Evolutionary conservation across 75 land plant species (phyloP).

Genomic region (Adiantum capillusveneris): DNA sequence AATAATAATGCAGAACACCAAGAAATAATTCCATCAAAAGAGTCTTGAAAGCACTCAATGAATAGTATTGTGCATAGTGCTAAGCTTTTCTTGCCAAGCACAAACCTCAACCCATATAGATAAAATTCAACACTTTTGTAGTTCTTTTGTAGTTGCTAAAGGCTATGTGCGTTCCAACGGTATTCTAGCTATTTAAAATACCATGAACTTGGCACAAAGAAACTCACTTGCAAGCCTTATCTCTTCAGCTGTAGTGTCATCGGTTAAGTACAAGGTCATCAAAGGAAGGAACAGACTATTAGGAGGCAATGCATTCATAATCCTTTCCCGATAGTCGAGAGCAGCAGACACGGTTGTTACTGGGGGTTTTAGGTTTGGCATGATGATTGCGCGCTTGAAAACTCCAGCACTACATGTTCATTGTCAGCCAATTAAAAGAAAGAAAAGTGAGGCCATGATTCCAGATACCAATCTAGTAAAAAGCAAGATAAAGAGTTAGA

Average conservation of each 20-base stretch:
- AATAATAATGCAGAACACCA: too few relatives aligned
- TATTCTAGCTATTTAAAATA: too few relatives aligned
- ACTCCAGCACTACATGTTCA: conserved; percentile 40
- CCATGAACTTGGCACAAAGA: background rate
- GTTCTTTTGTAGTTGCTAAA: too few relatives aligned
- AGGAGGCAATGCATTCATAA: conserved; percentile 61
- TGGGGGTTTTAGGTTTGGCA: conserved; percentile 97
- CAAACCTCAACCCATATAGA: too few relatives aligned
- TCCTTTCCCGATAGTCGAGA: conserved; percentile 61
- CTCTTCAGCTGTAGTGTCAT: conserved; percentile 61
- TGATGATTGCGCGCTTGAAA: conserved; percentile 83
- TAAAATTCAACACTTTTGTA: too few relatives aligned
- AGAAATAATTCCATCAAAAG: too few relatives aligned
- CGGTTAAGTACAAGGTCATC: conserved; percentile 95
- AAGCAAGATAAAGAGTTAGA: background rate
- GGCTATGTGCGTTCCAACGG: too few relatives aligned
- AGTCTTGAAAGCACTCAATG: too few relatives aligned
- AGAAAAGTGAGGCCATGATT: background rate
- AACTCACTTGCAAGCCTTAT: conserved; percentile 80
- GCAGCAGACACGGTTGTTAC: conserved; percentile 78
- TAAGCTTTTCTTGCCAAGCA: too few relatives aligned
- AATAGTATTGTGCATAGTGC: too few relatives aligned
- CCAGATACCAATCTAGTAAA: conserved; percentile 1
- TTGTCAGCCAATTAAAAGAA: background rate
- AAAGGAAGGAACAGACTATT: conserved; percentile 57